A percentile compares a stretch with the other conserved stretches of the same genome.
phyloP scores from a whole-genome alignment of 78 protist species.

The Planoprotostelium fungivorum region DNA sequence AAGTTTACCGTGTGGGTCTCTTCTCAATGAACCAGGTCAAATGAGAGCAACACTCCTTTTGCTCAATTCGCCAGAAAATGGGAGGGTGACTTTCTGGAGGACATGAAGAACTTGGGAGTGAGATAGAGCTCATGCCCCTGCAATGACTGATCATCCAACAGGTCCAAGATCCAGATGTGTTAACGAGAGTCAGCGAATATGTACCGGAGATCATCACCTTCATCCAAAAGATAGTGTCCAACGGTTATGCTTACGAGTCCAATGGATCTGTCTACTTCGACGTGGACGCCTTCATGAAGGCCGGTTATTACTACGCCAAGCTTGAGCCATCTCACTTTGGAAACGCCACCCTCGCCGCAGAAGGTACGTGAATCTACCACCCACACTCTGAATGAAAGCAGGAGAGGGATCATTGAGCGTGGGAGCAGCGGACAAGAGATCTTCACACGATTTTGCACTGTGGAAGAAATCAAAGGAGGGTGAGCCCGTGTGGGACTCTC shows the following conservation, averaged over 20 bases:
- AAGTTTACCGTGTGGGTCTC: conserved; percentile 36
- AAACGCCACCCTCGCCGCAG: conserved; percentile 46
- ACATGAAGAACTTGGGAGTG: conserved; percentile 79
- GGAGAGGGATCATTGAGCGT: conserved; percentile 25
- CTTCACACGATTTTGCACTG: conserved; percentile 78
- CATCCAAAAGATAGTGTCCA: conserved; percentile 77
- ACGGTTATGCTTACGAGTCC: conserved; percentile 82
- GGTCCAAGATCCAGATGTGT: conserved; percentile 79
- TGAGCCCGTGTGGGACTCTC: conserved; percentile 78
- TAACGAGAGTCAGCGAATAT: conserved; percentile 96
- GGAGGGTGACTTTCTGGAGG: conserved; percentile 85
- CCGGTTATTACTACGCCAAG: conserved; percentile 76
- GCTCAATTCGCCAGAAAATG: conserved; percentile 45
- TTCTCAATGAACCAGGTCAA: no score
- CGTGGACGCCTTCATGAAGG: conserved; percentile 30
- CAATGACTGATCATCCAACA: not conserved
- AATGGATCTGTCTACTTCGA: conserved; percentile 86
- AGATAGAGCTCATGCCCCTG: not conserved
- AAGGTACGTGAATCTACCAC: conserved; percentile 45
- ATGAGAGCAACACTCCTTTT: conserved; percentile 10
- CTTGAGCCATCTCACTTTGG: conserved; percentile 69
- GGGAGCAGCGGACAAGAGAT: conserved; percentile 24
- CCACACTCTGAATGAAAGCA: not conserved
- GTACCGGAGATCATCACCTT: conserved; percentile 86
- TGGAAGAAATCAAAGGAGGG: conserved; percentile 88